Evolutionary conservation across 352 stramenopile genomes (phyloP).

Genomic region (Globisporangium paddicum): DNA sequence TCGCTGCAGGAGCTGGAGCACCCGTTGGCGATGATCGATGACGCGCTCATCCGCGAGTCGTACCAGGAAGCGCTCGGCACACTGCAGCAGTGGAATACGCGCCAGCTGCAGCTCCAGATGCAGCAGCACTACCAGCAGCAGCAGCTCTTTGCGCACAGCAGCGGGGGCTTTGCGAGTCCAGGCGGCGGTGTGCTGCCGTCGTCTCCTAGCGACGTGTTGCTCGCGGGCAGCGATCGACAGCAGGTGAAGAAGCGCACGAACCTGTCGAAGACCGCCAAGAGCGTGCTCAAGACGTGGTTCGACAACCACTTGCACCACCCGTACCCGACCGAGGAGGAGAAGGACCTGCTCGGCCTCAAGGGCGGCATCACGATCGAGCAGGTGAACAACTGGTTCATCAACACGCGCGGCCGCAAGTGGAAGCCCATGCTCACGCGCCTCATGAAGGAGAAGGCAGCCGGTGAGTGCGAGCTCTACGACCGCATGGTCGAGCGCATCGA

Average conservation of each 20-base stretch:
- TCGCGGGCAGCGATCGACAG: neutral
- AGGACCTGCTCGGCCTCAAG: slow-evolving; percentile 53
- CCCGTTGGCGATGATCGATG: slow-evolving; percentile 18
- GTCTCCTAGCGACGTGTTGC: neutral
- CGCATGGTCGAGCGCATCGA: slow-evolving; percentile 79
- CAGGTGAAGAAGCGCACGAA: slow-evolving; percentile 70
- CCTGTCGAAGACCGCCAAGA: slow-evolving; percentile 69
- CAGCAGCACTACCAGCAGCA: slow-evolving; percentile 12
- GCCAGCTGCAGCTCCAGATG: slow-evolving; percentile 22
- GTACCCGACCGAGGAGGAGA: slow-evolving; percentile 84
- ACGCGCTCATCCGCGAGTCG: slow-evolving; percentile 18
- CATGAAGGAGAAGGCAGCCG: slow-evolving; percentile 58
- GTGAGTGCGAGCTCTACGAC: slow-evolving; percentile 61
- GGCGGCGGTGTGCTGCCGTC: neutral
- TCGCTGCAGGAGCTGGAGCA: slow-evolving; percentile 20
- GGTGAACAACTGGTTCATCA: slow-evolving; percentile 90
- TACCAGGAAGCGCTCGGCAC: slow-evolving; percentile 23
- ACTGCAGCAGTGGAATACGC: slow-evolving; percentile 31
- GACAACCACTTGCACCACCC: slow-evolving; percentile 81
- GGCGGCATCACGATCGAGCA: slow-evolving; percentile 82
- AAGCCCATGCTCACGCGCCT: slow-evolving; percentile 77
- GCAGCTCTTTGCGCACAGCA: neutral
- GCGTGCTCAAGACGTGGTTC: slow-evolving; percentile 76
- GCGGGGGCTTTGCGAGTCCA: neutral
- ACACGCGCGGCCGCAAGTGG: slow-evolving; percentile 82